phyloP scores from a whole-genome alignment of 225 moss, liverwort and hornwort species.

The Climacium dendroides region DNA sequence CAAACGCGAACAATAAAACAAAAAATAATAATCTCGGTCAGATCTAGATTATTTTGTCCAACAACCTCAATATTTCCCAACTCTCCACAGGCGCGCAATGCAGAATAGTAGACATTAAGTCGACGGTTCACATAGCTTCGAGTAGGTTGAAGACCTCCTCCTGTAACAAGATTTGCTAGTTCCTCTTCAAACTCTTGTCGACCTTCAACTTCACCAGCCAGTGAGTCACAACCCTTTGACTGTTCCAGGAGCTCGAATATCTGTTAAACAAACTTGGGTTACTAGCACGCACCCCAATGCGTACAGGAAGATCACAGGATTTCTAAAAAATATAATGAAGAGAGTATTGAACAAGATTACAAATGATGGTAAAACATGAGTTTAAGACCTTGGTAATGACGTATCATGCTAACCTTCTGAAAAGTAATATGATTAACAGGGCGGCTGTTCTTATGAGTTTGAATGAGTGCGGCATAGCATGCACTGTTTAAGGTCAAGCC shows the following conservation, averaged over 20 bases:
- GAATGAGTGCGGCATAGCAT: slow-evolving; percentile 64
- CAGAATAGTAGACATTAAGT: slow-evolving; percentile 64
- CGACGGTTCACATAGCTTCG: slow-evolving; percentile 50
- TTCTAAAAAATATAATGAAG: neutral
- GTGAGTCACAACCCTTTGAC: slow-evolving; percentile 50
- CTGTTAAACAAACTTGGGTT: slow-evolving; percentile 10
- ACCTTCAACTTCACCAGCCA: slow-evolving; percentile 35
- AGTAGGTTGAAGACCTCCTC: slow-evolving; percentile 44
- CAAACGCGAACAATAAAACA: neutral
- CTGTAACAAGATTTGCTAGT: slow-evolving; percentile 34
- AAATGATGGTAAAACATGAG: neutral
- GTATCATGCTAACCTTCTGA: slow-evolving; percentile 33
- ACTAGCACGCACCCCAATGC: neutral
- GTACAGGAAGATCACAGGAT: neutral
- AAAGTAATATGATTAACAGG: slow-evolving; percentile 33
- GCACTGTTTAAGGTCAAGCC: slow-evolving; percentile 56
- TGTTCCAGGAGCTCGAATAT: slow-evolving; percentile 80
- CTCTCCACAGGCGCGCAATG: slow-evolving; percentile 39
- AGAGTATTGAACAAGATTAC: neutral
- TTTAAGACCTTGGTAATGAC: neutral
- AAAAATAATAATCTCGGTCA: neutral
- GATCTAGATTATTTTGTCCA: neutral
- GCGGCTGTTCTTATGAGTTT: slow-evolving; percentile 44
- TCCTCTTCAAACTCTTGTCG: slow-evolving; percentile 52
- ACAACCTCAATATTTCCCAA: slow-evolving; percentile 59